phyloP scores from a whole-genome alignment of 1,284 basidiomycete genomes.

The Mycosarcoma mackinlayi region DNA sequence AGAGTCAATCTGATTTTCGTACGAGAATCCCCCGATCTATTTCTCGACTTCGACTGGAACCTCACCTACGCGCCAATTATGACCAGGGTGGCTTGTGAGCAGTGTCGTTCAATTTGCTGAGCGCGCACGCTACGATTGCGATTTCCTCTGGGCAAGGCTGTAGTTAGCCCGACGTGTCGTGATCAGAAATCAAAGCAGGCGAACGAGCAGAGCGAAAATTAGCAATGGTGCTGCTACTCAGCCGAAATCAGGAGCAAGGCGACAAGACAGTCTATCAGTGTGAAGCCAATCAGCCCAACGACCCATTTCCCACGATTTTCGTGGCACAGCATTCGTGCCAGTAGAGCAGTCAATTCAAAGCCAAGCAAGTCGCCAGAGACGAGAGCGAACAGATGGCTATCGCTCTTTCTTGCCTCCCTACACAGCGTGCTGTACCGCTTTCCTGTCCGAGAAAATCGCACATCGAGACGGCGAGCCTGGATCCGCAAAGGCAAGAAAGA shows the following conservation, averaged over 20 bases:
- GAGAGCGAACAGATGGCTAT: too few species aligned
- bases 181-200: constrained; percentile 13
- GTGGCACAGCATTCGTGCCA: background rate
- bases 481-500: too few species aligned
- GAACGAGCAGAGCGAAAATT: constrained; percentile 10
- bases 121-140: constrained; percentile 4
- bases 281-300: too few species aligned
- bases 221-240: too few species aligned
- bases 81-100: constrained; percentile 9
- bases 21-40: constrained; percentile 18
- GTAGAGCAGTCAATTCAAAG: background rate
- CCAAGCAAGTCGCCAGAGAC: too few species aligned
- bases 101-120: constrained; percentile 16
- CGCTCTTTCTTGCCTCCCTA: too few species aligned
- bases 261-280: background rate
- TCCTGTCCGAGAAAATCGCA: constrained; percentile 14
- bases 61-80: constrained; percentile 5
- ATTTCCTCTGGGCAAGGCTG: background rate
- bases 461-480: background rate
- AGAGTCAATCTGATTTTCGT: constrained; percentile 4
- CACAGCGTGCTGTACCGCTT: too few species aligned
- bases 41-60: background rate
- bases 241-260: background rate
- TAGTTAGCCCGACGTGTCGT: constrained; percentile 28
- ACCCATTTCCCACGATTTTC: too few species aligned